A percentile compares a stretch with the other conserved stretches of the same genome.
These are phyloP conservation scores for Aspergillus cavernicola DNA, from an alignment of 495 filamentous ascomycete species.

Conservation along the genomic window DNA sequence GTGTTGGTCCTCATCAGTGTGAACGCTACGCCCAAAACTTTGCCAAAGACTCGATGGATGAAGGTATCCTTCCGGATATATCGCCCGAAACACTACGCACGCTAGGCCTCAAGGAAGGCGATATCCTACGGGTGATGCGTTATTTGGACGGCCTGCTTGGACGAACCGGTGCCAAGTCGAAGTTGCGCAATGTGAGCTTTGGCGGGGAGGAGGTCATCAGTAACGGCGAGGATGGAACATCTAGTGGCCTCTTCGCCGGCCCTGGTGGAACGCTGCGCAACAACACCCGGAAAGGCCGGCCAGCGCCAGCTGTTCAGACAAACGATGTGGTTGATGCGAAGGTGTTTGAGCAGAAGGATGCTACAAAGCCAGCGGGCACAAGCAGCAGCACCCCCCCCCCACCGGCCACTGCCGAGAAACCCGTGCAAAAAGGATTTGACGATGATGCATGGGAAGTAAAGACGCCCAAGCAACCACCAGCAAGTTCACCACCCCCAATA, in stretches of 20 bases:
- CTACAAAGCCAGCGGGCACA: slow-evolving; percentile 42
- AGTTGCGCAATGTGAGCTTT: slow-evolving; percentile 60
- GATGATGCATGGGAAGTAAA: slow-evolving; percentile 98
- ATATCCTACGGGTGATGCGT: slow-evolving; percentile 93
- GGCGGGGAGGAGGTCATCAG: slow-evolving; percentile 52
- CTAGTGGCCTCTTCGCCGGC: slow-evolving; percentile 83
- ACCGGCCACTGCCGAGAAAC: slow-evolving; percentile 36
- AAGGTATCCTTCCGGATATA: slow-evolving; percentile 83
- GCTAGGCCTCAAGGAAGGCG: slow-evolving; percentile 88
- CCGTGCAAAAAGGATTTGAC: slow-evolving; percentile 69
- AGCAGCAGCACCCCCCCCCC: slow-evolving; percentile 42
- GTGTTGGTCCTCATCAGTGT: slow-evolving; percentile 85
- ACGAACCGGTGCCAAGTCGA: slow-evolving; percentile 56
- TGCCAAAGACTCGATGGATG: slow-evolving; percentile 87
- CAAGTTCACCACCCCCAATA: slow-evolving; percentile 29
- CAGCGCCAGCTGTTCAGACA: slow-evolving; percentile 77
- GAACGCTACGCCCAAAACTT: slow-evolving; percentile 92
- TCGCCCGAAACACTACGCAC: slow-evolving; percentile 75
- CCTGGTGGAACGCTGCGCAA: slow-evolving; percentile 84
- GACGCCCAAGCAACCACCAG: slow-evolving; percentile 62
- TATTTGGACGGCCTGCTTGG: slow-evolving; percentile 77
- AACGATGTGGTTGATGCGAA: slow-evolving; percentile 84
- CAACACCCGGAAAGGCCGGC: slow-evolving; percentile 92
- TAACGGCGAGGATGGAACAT: slow-evolving; percentile 49
- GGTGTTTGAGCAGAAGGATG: slow-evolving; percentile 66